A percentile compares a stretch with the other conserved stretches of the same genome.
Conservation (phyloP, 331 rosid genomes). For the Cydonia oblonga region DNA sequence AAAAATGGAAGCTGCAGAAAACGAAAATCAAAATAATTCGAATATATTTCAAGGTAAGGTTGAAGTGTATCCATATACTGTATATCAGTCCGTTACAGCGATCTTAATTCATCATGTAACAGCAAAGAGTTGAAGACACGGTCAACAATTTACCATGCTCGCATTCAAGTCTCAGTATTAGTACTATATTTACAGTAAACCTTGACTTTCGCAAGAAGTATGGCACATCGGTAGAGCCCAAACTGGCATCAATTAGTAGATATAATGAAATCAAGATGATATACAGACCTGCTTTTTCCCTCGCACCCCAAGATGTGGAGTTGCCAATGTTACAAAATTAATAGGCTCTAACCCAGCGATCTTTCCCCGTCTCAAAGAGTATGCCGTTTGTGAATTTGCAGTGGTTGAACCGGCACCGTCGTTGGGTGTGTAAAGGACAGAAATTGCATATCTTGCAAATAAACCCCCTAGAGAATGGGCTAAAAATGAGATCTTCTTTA, state of each 20-base stretch:
- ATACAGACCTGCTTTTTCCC: constrained; percentile 81
- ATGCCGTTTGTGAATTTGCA: constrained; percentile 22
- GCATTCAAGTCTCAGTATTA: not conserved
- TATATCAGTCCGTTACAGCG: not conserved
- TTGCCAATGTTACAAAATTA: constrained; percentile 86
- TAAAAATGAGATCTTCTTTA: constrained; percentile 78
- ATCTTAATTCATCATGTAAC: not conserved
- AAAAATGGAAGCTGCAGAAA: constrained; percentile 80
- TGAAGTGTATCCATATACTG: not conserved
- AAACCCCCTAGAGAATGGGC: constrained; percentile 96
- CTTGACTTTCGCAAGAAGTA: not conserved
- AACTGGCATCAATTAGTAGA: not conserved
- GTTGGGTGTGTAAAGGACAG: constrained; percentile 51
- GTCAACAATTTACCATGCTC: not conserved
- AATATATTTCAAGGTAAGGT: not conserved
- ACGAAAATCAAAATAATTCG: not conserved
- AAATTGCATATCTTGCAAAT: constrained; percentile 81
- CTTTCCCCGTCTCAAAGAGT: constrained; percentile 42
- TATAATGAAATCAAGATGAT: constrained; percentile 3
- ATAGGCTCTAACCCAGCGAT: constrained; percentile 85
- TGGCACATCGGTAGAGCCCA: not conserved
- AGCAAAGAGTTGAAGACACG: not conserved
- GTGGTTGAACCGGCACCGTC: constrained; percentile 17
- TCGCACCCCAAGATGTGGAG: constrained; percentile 95
- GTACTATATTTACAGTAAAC: not conserved